Percentiles rank a stretch among this genome's conserved stretches.
Conservation (phyloP, 345 rosid species). For the Psidium friedrichsthalianum region DNA sequence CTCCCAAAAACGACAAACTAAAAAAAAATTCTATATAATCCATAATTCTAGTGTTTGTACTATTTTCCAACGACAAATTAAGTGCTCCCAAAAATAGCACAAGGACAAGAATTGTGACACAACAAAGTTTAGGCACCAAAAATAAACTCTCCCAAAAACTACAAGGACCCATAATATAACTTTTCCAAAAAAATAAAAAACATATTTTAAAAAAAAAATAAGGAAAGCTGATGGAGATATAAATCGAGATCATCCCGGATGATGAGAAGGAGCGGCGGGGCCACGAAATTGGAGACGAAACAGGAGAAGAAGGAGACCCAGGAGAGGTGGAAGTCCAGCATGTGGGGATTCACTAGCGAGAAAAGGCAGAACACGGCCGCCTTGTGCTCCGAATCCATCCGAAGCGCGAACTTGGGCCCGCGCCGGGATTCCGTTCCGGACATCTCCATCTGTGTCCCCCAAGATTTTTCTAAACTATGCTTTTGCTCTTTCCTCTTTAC, state of each 20-base stretch:
- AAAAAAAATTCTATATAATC: too few relatives aligned
- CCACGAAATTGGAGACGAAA: constrained; percentile 21
- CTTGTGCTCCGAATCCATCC: constrained; percentile 21
- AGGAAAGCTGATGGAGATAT: too few relatives aligned
- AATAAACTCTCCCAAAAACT: background rate
- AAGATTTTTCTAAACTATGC: background rate
- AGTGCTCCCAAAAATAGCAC: background rate
- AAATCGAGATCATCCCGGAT: constrained; percentile 17
- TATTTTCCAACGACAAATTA: too few relatives aligned
- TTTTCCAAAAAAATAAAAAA: too few relatives aligned
- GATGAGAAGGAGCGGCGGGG: constrained; percentile 11
- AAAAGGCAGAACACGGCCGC: constrained; percentile 6
- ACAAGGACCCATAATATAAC: background rate
- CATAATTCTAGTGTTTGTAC: too few relatives aligned
- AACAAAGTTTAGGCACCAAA: background rate
- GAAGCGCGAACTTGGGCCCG: constrained; percentile 7
- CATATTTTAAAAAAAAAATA: too few relatives aligned
- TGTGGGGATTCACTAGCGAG: constrained; percentile 12
- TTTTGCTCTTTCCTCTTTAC: background rate
- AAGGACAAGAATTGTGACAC: background rate
- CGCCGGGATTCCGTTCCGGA: background rate
- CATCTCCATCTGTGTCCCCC: background rate
- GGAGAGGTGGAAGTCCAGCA: constrained; percentile 18
- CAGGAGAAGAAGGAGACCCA: constrained; percentile 14
- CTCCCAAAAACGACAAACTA: background rate